phyloP scores from a whole-genome alignment of 768 basidiomycete genomes.

The Brasilioporus rufonigricans region DNA sequence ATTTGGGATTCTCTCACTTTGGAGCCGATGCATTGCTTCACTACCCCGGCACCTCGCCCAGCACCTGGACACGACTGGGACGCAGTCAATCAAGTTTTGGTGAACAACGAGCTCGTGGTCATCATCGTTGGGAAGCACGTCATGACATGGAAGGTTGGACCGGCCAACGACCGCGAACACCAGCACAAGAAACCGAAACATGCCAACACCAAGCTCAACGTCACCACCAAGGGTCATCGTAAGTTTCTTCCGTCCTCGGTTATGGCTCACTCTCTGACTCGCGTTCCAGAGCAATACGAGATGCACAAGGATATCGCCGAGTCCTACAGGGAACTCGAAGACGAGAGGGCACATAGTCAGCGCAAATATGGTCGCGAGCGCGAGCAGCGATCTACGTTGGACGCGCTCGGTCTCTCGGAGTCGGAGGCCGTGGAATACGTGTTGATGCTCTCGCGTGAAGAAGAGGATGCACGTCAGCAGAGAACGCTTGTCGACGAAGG shows the following conservation, averaged over 20 bases:
- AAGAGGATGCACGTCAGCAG: slow-evolving; percentile 38
- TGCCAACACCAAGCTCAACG: slow-evolving; percentile 25
- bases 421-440: slow-evolving; percentile 75
- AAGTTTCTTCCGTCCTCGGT: slow-evolving; percentile 18
- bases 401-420: slow-evolving; percentile 70
- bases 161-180: slow-evolving; percentile 31
- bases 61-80: slow-evolving; percentile 37
- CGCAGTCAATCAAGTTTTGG: slow-evolving; percentile 53
- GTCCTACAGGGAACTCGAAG: slow-evolving; percentile 48
- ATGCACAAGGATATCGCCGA: slow-evolving; percentile 62
- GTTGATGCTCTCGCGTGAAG: slow-evolving; percentile 83
- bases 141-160: slow-evolving; percentile 66
- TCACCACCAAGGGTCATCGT: slow-evolving; percentile 47
- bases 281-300: slow-evolving; percentile 57
- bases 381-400: slow-evolving; percentile 56
- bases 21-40: slow-evolving; percentile 52
- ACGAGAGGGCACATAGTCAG: slow-evolving; percentile 42
- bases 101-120: slow-evolving; percentile 54
- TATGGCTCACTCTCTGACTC: background rate
- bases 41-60: slow-evolving; percentile 42
- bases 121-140: slow-evolving; percentile 60
- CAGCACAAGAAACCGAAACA: slow-evolving; percentile 34
- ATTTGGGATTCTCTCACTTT: slow-evolving; percentile 70
- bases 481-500: slow-evolving; percentile 43
- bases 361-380: slow-evolving; percentile 46